A percentile compares a stretch with the other conserved stretches of the same genome.
Evolutionary conservation across 345 rosid genomes (phyloP).

Genomic region (Eucalyptus regnans): DNA sequence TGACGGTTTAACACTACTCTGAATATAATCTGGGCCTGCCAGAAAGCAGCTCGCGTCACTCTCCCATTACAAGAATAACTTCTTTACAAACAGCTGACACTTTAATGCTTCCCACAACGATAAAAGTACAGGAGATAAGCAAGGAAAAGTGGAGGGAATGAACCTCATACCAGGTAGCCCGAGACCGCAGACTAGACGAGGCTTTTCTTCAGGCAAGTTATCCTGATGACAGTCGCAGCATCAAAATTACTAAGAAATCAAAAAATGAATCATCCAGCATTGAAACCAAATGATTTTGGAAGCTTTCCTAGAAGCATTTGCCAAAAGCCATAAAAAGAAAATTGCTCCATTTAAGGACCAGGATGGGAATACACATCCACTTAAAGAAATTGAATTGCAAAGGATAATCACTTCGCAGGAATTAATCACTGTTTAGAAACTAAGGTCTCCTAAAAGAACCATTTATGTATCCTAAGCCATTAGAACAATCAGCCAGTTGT

Average conservation of each 20-base stretch:
- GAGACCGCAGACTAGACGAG: conserved; percentile 54
- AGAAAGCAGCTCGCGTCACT: background rate
- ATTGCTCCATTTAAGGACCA: background rate
- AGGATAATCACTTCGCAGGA: background rate
- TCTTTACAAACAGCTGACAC: background rate
- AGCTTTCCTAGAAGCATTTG: background rate
- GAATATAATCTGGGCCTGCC: background rate
- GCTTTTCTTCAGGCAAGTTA: conserved; percentile 41
- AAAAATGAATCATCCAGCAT: background rate
- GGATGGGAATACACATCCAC: background rate
- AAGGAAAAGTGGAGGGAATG: background rate
- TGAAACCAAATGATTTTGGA: background rate
- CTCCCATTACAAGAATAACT: background rate
- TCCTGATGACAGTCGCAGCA: conserved; percentile 17
- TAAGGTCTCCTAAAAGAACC: background rate
- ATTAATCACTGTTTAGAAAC: background rate
- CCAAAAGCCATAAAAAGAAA: background rate
- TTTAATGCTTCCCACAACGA: background rate
- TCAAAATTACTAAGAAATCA: background rate
- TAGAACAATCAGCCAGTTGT: background rate
- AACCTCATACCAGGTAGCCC: conserved; percentile 45
- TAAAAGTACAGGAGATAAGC: background rate
- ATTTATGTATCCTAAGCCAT: background rate
- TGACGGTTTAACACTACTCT: background rate
- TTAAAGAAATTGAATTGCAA: background rate